Conservation (phyloP, 1,284 basidiomycete species). For the Ceratobasidium theobromae region DNA sequence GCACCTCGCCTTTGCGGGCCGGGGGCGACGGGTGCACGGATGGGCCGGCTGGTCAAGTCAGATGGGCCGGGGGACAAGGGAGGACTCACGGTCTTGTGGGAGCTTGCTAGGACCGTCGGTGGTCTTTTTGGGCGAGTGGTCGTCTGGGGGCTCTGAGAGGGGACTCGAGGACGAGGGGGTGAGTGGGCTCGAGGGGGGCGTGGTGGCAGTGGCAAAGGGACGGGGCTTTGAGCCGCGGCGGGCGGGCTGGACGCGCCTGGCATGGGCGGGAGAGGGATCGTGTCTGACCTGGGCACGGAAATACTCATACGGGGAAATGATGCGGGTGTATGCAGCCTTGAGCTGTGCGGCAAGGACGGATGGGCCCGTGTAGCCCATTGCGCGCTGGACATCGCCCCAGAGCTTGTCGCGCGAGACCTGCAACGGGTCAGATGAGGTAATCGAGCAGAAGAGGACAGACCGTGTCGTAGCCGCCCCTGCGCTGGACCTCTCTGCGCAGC, state of each 20-base stretch:
- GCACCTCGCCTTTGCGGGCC: conserved; percentile 39
- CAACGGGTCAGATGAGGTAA: neutral
- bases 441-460: conserved; percentile 50
- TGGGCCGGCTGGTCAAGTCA: neutral
- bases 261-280: conserved; percentile 48
- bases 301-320: conserved; percentile 93
- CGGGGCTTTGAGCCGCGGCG: neutral
- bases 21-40: conserved; percentile 25
- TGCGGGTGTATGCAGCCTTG: conserved; percentile 85
- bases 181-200: conserved; percentile 61
- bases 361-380: conserved; percentile 78
- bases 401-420: conserved; percentile 77
- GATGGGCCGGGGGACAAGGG: neutral
- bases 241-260: conserved; percentile 6
- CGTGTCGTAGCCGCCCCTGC: conserved; percentile 81
- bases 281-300: conserved; percentile 78
- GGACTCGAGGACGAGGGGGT: conserved; percentile 59
- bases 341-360: conserved; percentile 84
- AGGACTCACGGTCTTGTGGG: conserved; percentile 12
- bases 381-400: conserved; percentile 83
- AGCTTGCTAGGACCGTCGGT: conserved; percentile 22
- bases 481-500: conserved; percentile 87
- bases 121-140: conserved; percentile 57
- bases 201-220: conserved; percentile 41
- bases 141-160: conserved; percentile 77